A percentile compares a stretch with the other conserved stretches of the same genome.
phyloP scores from a whole-genome alignment of 257 asterid genomes.

The Solanum commersonii region DNA sequence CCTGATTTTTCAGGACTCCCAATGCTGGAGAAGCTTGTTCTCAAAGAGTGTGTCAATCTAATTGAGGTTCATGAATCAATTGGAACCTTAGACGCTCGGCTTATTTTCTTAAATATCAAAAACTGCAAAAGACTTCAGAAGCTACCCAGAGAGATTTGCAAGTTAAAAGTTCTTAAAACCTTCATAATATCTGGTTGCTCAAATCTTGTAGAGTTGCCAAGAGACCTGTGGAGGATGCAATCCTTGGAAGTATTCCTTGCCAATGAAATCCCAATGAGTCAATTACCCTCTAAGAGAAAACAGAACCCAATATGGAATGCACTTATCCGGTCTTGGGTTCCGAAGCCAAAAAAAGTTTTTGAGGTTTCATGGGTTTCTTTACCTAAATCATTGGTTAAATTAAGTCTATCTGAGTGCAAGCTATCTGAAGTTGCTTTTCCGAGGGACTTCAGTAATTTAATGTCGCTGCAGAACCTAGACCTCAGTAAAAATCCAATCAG shows the following conservation, averaged over 20 bases:
- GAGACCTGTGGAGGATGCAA: not conserved
- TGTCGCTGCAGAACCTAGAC: not conserved
- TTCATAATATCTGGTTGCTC: not conserved
- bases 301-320: not conserved
- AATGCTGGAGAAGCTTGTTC: not conserved
- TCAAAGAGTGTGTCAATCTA: not conserved
- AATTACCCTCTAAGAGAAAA: not conserved
- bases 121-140: not conserved
- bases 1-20: not conserved
- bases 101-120: too few species aligned
- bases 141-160: not conserved
- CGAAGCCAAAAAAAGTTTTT: not conserved
- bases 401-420: not conserved
- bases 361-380: not conserved
- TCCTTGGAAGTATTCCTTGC: not conserved
- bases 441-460: not conserved
- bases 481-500: not conserved
- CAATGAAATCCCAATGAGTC: not conserved
- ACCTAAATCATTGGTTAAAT: not conserved
- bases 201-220: not conserved
- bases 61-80: not conserved
- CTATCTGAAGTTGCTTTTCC: not conserved
- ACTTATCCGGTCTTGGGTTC: not conserved
- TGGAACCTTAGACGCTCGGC: not conserved
- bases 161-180: not conserved